A percentile compares a stretch with the other conserved stretches of the same genome.
Evolutionary conservation across 306 rosid species (phyloP).

Genomic region (Vicia faba): DNA sequence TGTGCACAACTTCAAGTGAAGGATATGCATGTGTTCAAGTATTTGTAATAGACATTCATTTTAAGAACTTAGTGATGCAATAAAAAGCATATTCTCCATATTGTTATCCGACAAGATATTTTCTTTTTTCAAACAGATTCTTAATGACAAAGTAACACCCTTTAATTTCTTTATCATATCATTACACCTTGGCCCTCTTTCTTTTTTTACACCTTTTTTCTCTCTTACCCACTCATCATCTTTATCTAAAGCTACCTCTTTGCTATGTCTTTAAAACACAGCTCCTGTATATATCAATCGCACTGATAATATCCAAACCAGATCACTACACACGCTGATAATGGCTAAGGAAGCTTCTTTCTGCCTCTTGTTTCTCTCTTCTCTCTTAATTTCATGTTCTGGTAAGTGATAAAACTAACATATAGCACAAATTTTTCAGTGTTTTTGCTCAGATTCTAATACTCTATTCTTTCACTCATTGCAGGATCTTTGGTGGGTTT

Average conservation of each 20-base stretch:
- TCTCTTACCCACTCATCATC: constrained; percentile 38
- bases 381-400: constrained; percentile 53
- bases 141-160: constrained; percentile 61
- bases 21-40: constrained; percentile 34
- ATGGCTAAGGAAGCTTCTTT: constrained; percentile 69
- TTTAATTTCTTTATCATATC: constrained; percentile 43
- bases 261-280: constrained; percentile 54
- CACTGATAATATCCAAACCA: constrained; percentile 39
- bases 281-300: constrained; percentile 40
- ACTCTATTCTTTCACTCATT: constrained; percentile 8
- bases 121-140: constrained; percentile 45
- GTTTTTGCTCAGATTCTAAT: background rate
- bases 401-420: constrained; percentile 52
- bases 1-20: constrained; percentile 25
- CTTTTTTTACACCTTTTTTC: constrained; percentile 44
- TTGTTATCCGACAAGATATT: constrained; percentile 20
- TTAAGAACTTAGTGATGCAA: constrained; percentile 35
- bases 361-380: constrained; percentile 56
- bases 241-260: constrained; percentile 42
- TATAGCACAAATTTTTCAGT: background rate
- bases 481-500: constrained; percentile 65
- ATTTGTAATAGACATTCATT: constrained; percentile 36
- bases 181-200: constrained; percentile 43
- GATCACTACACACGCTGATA: constrained; percentile 33
- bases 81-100: constrained; percentile 44